These are phyloP conservation scores for Cytospora schulzeri DNA, from an alignment of 2,329 filamentous ascomycete species.

Conservation along the genomic window DNA sequence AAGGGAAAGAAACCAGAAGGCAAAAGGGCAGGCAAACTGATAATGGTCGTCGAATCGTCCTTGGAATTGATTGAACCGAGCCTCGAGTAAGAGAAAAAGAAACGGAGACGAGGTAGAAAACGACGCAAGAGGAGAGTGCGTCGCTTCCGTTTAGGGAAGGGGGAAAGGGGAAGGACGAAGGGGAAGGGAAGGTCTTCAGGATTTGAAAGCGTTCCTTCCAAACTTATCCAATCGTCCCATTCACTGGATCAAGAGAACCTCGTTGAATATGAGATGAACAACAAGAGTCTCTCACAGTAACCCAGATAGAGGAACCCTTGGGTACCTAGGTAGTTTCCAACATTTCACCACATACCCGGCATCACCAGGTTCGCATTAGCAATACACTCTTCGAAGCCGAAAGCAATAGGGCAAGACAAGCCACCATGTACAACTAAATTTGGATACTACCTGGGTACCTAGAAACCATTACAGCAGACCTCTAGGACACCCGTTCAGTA, in stretches of 20 bases:
- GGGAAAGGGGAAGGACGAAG: too few species aligned
- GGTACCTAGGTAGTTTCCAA: neutral
- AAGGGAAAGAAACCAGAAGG: too few species aligned
- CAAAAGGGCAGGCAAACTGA: neutral
- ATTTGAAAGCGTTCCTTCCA: neutral
- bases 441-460: neutral
- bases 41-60: neutral
- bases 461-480: neutral
- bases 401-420: neutral
- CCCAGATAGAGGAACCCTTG: neutral
- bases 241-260: neutral
- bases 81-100: neutral
- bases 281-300: neutral
- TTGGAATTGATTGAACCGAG: neutral
- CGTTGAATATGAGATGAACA: too few species aligned
- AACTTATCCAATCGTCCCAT: neutral
- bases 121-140: neutral
- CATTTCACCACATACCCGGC: neutral
- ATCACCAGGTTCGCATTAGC: neutral
- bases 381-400: neutral
- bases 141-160: neutral
- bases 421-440: neutral
- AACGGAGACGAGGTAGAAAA: neutral
- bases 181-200: too few species aligned
- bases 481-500: constrained; percentile 32